A percentile compares a stretch with the other conserved stretches of the same genome.
These are phyloP conservation scores for Ophiostoma montium DNA, from an alignment of 2,329 filamentous ascomycete genomes.

Conservation along the genomic window DNA sequence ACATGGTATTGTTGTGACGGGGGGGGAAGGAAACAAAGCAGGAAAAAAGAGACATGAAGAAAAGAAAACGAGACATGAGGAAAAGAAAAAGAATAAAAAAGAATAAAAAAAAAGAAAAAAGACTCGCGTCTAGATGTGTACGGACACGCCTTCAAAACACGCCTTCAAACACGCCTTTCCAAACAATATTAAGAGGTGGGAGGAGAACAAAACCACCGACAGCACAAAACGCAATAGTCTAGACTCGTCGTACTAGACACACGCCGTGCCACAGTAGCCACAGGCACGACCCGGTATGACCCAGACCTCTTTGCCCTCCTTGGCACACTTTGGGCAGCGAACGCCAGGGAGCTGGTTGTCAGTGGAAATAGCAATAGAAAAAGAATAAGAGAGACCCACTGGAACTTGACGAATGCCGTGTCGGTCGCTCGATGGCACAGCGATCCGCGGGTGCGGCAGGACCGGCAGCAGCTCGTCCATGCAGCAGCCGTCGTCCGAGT, in stretches of 20 bases:
- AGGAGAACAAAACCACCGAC: not conserved
- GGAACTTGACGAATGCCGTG: slow-evolving; percentile 11
- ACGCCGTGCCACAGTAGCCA: slow-evolving; percentile 15
- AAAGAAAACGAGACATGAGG: not conserved
- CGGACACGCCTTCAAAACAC: not conserved
- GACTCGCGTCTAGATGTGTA: not conserved
- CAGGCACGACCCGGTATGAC: slow-evolving; percentile 16
- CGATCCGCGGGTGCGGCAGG: slow-evolving; percentile 4
- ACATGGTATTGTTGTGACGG: too few species aligned
- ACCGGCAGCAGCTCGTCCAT: not conserved
- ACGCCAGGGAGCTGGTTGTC: slow-evolving; percentile 14
- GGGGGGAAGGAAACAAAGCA: too few species aligned
- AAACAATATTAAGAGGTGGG: not conserved
- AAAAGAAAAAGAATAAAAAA: not conserved
- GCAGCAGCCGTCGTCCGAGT: not conserved
- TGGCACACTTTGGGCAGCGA: slow-evolving; percentile 15
- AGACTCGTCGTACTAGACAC: too few species aligned
- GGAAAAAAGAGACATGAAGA: not conserved
- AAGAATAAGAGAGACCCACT: not conserved
- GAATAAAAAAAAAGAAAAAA: not conserved
- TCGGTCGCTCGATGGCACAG: not conserved
- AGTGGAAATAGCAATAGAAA: not conserved
- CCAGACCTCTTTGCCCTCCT: slow-evolving; percentile 16
- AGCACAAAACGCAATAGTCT: too few species aligned
- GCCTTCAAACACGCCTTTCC: too few species aligned